Evolutionary conservation across 2,329 filamentous ascomycete species (phyloP).

Genomic region (Talaromyces sp.): DNA sequence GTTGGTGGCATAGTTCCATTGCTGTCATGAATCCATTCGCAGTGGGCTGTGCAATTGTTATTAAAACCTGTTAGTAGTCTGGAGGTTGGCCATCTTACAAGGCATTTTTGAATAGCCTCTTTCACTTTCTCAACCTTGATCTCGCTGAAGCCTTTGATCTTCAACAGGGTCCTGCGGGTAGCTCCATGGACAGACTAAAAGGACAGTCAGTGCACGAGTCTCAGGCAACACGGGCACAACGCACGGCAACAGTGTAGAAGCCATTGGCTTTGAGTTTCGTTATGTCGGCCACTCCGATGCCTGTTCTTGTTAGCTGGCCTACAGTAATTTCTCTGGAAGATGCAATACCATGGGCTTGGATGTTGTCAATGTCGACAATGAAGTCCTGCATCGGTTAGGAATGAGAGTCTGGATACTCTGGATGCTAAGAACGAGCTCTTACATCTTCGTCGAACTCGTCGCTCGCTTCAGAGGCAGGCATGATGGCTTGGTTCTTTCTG

Average conservation of each 20-base stretch:
- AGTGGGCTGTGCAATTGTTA: slow-evolving; percentile 44
- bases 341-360: slow-evolving; percentile 56
- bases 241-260: slow-evolving; percentile 58
- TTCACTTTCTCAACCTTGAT: slow-evolving; percentile 67
- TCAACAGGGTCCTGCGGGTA: slow-evolving; percentile 55
- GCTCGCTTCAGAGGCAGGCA: slow-evolving; percentile 49
- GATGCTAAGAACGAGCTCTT: slow-evolving; percentile 6
- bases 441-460: slow-evolving; percentile 51
- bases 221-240: neutral
- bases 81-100: slow-evolving; percentile 40
- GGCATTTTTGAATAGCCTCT: slow-evolving; percentile 58
- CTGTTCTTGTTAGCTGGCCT: slow-evolving; percentile 22
- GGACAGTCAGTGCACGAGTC: neutral
- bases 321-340: neutral
- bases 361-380: slow-evolving; percentile 61
- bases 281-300: slow-evolving; percentile 61
- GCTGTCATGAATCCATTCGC: slow-evolving; percentile 60
- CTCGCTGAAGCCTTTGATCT: slow-evolving; percentile 66
- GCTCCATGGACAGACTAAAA: slow-evolving; percentile 53
- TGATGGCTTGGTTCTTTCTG: slow-evolving; percentile 16
- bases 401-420: neutral
- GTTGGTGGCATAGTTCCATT: slow-evolving; percentile 56
- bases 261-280: slow-evolving; percentile 58
- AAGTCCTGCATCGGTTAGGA: slow-evolving; percentile 39
- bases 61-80: too few relatives aligned